phyloP scores from a whole-genome alignment of 345 rosid species.

The Eutrema japonicum region DNA sequence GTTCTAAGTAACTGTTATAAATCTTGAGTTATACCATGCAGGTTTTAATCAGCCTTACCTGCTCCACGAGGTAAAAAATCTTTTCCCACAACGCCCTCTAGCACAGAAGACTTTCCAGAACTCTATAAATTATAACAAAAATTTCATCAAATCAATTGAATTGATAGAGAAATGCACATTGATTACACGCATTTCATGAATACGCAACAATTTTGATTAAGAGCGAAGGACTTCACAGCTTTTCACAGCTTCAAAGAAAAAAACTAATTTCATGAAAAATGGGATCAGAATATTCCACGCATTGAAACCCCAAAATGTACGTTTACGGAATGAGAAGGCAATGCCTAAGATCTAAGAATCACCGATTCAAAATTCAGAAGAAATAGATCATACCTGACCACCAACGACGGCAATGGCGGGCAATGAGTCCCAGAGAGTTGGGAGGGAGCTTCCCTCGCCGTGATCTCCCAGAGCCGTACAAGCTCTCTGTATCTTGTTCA shows the following conservation, averaged over 20 bases:
- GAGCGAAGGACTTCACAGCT: neutral
- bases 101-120: slow-evolving; percentile 95
- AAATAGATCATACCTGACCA: slow-evolving; percentile 65
- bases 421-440: slow-evolving; percentile 95
- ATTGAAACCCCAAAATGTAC: slow-evolving; percentile 2
- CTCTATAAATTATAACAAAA: slow-evolving; percentile 57
- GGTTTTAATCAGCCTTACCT: slow-evolving; percentile 50
- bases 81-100: slow-evolving; percentile 93
- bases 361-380: slow-evolving; percentile 1
- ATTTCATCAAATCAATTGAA: slow-evolving; percentile 24
- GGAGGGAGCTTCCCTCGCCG: slow-evolving; percentile 93
- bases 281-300: slow-evolving; percentile 24
- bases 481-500: slow-evolving; percentile 91
- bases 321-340: slow-evolving; percentile 16
- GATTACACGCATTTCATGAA: slow-evolving; percentile 4
- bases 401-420: slow-evolving; percentile 97
- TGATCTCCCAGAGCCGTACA: slow-evolving; percentile 96
- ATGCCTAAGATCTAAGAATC: slow-evolving; percentile 26
- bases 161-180: neutral
- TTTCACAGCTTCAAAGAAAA: neutral
- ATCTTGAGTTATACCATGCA: slow-evolving; percentile 16
- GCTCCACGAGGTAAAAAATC: slow-evolving; percentile 98
- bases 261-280: neutral
- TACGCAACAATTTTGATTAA: neutral
- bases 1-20: neutral